Evolutionary conservation across 495 filamentous ascomycete genomes (phyloP), one percentile per base, ranked within the genome.

Genomic region (Penicillium dipodomyicola): DNA sequence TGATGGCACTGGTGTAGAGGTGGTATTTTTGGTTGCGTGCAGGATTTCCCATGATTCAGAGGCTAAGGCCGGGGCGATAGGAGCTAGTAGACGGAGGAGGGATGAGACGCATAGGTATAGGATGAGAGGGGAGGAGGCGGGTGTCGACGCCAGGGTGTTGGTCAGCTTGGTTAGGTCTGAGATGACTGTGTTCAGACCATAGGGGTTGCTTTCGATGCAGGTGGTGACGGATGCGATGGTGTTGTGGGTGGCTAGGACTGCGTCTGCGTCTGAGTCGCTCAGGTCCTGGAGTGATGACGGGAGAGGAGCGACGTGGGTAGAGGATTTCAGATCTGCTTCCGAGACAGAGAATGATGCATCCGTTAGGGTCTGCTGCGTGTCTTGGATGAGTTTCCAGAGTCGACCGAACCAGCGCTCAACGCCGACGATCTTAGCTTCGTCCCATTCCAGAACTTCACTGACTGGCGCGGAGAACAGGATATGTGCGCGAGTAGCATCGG

Each of bases 401-500:
- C 87, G 81, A 2, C 75, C 69, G 40, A 96, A 77, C 91, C 91
- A 96, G 27, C 91, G 80, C 41, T 87, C 84, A 9, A 96, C 80
- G 5, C 91, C 91, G 9, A 84, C 75, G 56, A 96, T 92, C 71
- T 87, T 89, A n/a, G 77, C 73, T 54, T 89, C 89, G 53, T 96
- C 89, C 91, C 91, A 96, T 63, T 93, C 89, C 0, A 96, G 76
- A 0, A 93, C 82, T 51, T 94, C 91, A 57, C 78, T 84, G 9
- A 92, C 86, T 0, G 91, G 90, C 0, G 91, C 91, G 47, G 90
- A 86, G 74, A 96, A 96, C 12, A 96, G 78, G 49, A 96, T 85
- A 63, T 96, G 91, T 1, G 90, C 90, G 44, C 91, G 80, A 4
- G 88, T 94, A 1, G 88, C 87, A 65, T 96, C 91, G 0, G 91